phyloP scores from a whole-genome alignment of 352 stramenopile species.

The Phytophthora uliginosa region DNA sequence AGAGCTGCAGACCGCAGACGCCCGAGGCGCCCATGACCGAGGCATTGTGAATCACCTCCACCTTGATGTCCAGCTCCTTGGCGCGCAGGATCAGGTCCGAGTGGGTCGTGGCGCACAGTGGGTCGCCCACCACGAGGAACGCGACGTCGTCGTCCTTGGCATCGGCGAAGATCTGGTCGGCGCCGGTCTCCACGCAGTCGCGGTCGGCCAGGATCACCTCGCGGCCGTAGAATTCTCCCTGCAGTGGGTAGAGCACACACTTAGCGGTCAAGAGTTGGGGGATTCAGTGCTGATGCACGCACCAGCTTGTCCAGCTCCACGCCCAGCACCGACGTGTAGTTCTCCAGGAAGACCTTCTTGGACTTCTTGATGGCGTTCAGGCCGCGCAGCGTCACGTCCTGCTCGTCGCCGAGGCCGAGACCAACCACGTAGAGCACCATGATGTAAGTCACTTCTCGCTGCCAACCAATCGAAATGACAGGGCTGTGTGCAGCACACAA shows the following conservation, averaged over 20 bases:
- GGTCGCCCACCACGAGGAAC: slow-evolving; percentile 99
- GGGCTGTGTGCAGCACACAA: neutral
- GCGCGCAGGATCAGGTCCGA: slow-evolving; percentile 98
- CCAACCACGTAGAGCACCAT: slow-evolving; percentile 98
- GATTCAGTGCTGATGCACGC: slow-evolving; percentile 13
- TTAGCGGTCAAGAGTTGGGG: neutral
- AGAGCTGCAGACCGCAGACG: slow-evolving; percentile 97
- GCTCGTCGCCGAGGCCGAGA: slow-evolving; percentile 98
- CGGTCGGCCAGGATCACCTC: slow-evolving; percentile 92
- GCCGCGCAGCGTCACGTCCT: slow-evolving; percentile 98
- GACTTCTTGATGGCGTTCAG: slow-evolving; percentile 96
- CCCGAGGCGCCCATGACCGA: slow-evolving; percentile 98
- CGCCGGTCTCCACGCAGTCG: slow-evolving; percentile 97
- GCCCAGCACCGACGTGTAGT: slow-evolving; percentile 99
- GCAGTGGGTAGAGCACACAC: neutral
- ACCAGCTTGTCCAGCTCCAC: slow-evolving; percentile 89
- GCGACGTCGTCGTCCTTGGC: slow-evolving; percentile 94
- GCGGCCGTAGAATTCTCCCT: slow-evolving; percentile 97
- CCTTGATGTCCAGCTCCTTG: slow-evolving; percentile 92
- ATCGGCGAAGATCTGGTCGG: slow-evolving; percentile 96
- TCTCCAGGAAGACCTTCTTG: slow-evolving; percentile 97
- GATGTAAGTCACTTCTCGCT: neutral
- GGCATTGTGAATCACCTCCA: slow-evolving; percentile 99
- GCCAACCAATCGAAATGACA: slow-evolving; percentile 17
- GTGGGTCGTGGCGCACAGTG: slow-evolving; percentile 98